Evolutionary conservation across 768 basidiomycete species (phyloP).

Genomic region (Inosperma sp.): DNA sequence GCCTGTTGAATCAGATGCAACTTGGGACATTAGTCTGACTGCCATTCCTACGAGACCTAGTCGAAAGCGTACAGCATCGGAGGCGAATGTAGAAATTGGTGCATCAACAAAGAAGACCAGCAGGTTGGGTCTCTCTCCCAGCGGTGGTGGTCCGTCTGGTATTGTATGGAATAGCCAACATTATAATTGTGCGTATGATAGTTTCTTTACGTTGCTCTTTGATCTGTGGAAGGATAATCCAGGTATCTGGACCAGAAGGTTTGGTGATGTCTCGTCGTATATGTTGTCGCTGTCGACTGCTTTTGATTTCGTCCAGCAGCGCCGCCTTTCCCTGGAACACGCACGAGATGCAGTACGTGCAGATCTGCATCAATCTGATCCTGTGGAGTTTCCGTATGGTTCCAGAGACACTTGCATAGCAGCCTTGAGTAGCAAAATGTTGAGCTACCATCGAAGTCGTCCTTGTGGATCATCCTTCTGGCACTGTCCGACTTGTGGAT

Average conservation of each 20-base stretch:
- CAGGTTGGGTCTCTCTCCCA: accelerated
- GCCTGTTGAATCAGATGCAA: background rate
- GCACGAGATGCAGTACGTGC: background rate
- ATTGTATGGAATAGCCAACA: conserved; percentile 11
- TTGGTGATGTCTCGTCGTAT: background rate
- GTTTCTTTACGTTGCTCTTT: conserved; percentile 5
- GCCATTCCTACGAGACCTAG: background rate
- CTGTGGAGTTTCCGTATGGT: background rate
- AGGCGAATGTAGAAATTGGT: background rate
- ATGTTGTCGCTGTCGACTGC: background rate
- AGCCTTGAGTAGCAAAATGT: background rate
- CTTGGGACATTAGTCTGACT: background rate
- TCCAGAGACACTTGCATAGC: background rate
- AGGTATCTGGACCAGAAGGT: background rate
- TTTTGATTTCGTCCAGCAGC: background rate
- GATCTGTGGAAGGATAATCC: conserved; percentile 8
- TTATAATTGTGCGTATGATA: conserved; percentile 17
- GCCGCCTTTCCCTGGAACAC: background rate
- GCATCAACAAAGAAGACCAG: too few relatives aligned
- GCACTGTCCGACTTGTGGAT: background rate
- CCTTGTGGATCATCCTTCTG: background rate
- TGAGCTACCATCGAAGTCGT: background rate
- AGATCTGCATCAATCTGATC: background rate
- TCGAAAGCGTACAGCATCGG: background rate
- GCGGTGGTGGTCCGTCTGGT: background rate